phyloP scores from a whole-genome alignment of 768 basidiomycete genomes.

The Psilocybe subaeruginosa region DNA sequence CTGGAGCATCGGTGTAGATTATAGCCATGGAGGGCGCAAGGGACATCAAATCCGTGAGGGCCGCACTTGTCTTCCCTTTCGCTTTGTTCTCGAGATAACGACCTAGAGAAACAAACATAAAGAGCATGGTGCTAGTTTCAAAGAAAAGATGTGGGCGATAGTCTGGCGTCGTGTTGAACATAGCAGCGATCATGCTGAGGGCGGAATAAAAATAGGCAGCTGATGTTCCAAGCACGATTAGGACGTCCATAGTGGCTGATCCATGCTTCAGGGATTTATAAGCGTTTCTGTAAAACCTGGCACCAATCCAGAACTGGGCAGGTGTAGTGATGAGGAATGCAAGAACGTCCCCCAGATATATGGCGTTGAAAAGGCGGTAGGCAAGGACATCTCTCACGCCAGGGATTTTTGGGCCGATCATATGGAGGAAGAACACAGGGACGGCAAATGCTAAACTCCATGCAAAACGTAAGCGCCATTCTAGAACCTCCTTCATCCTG shows the following conservation, averaged over 20 bases:
- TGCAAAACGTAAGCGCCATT: constrained; percentile 83
- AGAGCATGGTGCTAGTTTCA: constrained; percentile 98
- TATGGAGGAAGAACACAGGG: constrained; percentile 92
- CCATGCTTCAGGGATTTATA: constrained; percentile 91
- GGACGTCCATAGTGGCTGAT: constrained; percentile 96
- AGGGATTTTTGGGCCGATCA: constrained; percentile 76
- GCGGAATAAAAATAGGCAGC: constrained; percentile 93
- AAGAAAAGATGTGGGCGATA: constrained; percentile 91
- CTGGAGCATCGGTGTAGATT: constrained; percentile 86
- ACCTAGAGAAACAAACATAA: constrained; percentile 96
- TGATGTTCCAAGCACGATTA: constrained; percentile 93
- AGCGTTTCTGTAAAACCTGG: constrained; percentile 85
- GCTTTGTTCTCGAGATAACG: constrained; percentile 96
- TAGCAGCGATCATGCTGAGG: constrained; percentile 64
- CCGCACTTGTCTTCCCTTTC: constrained; percentile 96
- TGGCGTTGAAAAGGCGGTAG: constrained; percentile 57
- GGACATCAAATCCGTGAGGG: constrained; percentile 94
- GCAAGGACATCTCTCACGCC: constrained; percentile 57
- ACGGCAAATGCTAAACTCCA: constrained; percentile 79
- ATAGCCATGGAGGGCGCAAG: constrained; percentile 95
- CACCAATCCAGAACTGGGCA: constrained; percentile 91
- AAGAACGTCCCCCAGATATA: constrained; percentile 84
- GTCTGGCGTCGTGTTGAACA: constrained; percentile 62
- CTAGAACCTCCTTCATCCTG: constrained; percentile 87
- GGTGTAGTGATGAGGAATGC: constrained; percentile 82